A percentile compares a stretch with the other conserved stretches of the same genome.
Conservation (phyloP, 164 flowering plant species). For the Tetrastigma voinierianum region DNA sequence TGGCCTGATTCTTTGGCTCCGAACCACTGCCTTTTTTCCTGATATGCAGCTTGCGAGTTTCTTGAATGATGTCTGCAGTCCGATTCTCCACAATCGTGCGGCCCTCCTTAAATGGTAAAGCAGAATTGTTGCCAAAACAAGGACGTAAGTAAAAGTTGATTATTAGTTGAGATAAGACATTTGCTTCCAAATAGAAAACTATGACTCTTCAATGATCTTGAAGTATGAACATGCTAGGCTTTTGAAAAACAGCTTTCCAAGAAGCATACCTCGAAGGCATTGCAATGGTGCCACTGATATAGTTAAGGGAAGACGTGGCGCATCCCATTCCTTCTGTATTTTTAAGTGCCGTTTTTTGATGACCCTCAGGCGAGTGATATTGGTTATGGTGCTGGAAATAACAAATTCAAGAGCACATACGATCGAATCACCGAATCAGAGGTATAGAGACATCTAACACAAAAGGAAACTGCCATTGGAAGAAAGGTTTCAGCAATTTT, state of each 20-base stretch:
- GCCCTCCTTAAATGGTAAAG: conserved; percentile 66
- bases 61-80: conserved; percentile 83
- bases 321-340: conserved; percentile 60
- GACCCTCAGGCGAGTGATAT: conserved; percentile 34
- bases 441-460: neutral
- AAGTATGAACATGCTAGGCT: neutral
- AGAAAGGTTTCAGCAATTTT: neutral
- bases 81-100: conserved; percentile 69
- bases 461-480: neutral
- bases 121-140: neutral
- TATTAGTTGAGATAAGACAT: too few relatives aligned
- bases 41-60: conserved; percentile 76
- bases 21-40: conserved; percentile 53
- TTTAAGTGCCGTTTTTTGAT: conserved; percentile 46
- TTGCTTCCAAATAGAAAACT: neutral
- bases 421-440: neutral
- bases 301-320: conserved; percentile 69
- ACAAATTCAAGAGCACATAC: neutral
- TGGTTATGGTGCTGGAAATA: conserved; percentile 37
- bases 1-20: conserved; percentile 31
- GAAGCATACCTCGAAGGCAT: conserved; percentile 67
- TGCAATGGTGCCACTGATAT: conserved; percentile 65
- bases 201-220: neutral
- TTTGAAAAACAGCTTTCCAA: neutral
- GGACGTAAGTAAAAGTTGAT: neutral